phyloP scores from a whole-genome alignment of 306 rosid genomes.

The Corylus americana region DNA sequence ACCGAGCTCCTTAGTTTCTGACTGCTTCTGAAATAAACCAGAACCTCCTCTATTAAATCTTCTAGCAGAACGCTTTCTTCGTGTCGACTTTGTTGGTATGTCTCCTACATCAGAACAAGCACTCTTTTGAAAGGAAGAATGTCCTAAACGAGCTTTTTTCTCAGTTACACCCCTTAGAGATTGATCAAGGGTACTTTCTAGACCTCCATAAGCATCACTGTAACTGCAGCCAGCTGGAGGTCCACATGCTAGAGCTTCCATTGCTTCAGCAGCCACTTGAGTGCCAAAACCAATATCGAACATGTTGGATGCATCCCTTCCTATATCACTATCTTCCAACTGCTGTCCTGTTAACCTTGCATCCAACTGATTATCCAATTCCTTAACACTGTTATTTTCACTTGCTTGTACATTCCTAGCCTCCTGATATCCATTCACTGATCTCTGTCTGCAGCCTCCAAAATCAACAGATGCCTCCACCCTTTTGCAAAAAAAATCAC shows the following conservation, averaged over 20 bases:
- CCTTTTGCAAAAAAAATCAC: slow-evolving; percentile 14
- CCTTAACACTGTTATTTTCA: slow-evolving; percentile 26
- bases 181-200: slow-evolving; percentile 24
- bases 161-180: slow-evolving; percentile 27
- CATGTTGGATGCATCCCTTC: slow-evolving; percentile 30
- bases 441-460: slow-evolving; percentile 31
- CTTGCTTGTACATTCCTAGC: slow-evolving; percentile 15
- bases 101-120: slow-evolving; percentile 28
- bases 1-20: slow-evolving; percentile 32
- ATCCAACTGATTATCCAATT: slow-evolving; percentile 28
- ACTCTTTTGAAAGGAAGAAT: slow-evolving; percentile 20
- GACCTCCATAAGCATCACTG: slow-evolving; percentile 30
- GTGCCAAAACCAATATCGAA: slow-evolving; percentile 64
- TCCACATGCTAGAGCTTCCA: slow-evolving; percentile 59
- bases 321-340: slow-evolving; percentile 32
- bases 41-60: slow-evolving; percentile 34
- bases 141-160: slow-evolving; percentile 25
- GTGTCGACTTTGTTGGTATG: slow-evolving; percentile 30
- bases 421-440: slow-evolving; percentile 31
- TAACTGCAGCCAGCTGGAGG: slow-evolving; percentile 21
- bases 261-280: slow-evolving; percentile 84
- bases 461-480: slow-evolving; percentile 19
- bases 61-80: slow-evolving; percentile 41
- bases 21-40: slow-evolving; percentile 23
- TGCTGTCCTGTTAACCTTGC: slow-evolving; percentile 27